Base-by-base conservation (phyloP, 345 rosid species). In the Corchorus capsularis region DNA sequence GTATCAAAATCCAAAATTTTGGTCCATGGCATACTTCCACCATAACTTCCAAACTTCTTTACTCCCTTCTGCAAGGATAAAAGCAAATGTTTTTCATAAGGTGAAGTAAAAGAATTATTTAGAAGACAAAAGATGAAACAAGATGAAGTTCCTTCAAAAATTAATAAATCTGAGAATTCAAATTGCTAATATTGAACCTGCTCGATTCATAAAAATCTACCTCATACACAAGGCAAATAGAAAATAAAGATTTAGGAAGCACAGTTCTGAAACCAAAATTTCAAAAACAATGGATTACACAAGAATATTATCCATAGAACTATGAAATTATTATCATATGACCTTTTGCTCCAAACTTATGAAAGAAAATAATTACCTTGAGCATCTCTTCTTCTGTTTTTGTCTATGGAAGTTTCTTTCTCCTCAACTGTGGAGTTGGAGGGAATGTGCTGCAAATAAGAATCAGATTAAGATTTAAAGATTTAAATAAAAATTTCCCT, bases 361-460 rank as follows among this genome's bases (percentile, higher is more conserved):
- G 37, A 50, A 4, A 52, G n/a, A 63, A 43, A 52, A 54, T 16
- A 72, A 37, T 62, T 80, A 88, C 91, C 88, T 75, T 82, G 8
- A 83, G 86, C 43, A 71, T 77, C 74, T 83, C 79, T 78, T 84
- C 89, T 74, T 86, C 88, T 54, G 77, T 45, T 27, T 73, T 69
- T 37, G 83, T 86, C 91, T 87, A 84, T 6, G 77, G 78, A 73
- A 81, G 52, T 68, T 62, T 83, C 69, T 76, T 84, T 47, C 86
- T 74, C 78, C 82, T 86, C 76, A 17, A 66, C 66, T 63, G 82
- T 59, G 79, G 80, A 19, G 19, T 61, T 32, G 72, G 45, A 11
- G 88, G 82, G 75, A 56, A 74, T 46, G 73, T 54, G 56, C 89
- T 84, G 82, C 81, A 78, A 41, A 67, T 66, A 43, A 63, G 56